Evolutionary conservation across 1,284 basidiomycete species (phyloP).

Genomic region (Trametes versicolor): DNA sequence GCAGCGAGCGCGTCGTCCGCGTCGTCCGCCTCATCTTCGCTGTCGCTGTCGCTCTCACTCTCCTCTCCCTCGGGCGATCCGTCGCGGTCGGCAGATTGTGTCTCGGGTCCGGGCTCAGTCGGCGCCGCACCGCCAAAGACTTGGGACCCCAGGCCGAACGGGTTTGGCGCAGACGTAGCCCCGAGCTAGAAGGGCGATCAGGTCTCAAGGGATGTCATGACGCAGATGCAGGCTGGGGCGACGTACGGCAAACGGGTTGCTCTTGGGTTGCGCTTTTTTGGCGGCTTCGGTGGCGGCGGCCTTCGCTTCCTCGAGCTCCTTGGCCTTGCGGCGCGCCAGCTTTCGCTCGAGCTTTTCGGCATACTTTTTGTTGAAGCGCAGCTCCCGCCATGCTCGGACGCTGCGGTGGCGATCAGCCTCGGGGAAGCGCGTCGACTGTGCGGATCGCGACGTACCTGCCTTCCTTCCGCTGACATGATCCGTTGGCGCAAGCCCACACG

Average conservation of each 20-base stretch:
- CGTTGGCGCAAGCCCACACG: slow-evolving; percentile 79
- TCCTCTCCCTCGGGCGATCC: slow-evolving; percentile 26
- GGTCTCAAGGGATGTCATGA: neutral
- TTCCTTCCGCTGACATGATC: slow-evolving; percentile 73
- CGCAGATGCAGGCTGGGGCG: neutral
- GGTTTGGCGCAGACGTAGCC: slow-evolving; percentile 42
- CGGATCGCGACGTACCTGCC: slow-evolving; percentile 54
- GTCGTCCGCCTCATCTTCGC: slow-evolving; percentile 49
- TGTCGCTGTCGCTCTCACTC: slow-evolving; percentile 31
- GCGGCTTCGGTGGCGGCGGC: slow-evolving; percentile 44
- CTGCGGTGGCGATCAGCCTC: slow-evolving; percentile 48
- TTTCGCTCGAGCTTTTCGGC: slow-evolving; percentile 72
- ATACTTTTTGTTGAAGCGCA: slow-evolving; percentile 76
- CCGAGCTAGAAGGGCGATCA: slow-evolving; percentile 28
- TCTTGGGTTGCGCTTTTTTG: slow-evolving; percentile 46
- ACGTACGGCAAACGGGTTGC: slow-evolving; percentile 79
- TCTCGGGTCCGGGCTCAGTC: slow-evolving; percentile 28
- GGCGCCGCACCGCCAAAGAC: slow-evolving; percentile 59
- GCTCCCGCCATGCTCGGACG: slow-evolving; percentile 79
- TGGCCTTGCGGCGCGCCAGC: slow-evolving; percentile 46
- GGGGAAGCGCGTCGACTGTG: neutral
- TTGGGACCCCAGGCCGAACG: slow-evolving; percentile 68
- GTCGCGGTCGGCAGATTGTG: slow-evolving; percentile 24
- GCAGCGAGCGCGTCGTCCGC: slow-evolving; percentile 56
- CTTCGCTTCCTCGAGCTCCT: slow-evolving; percentile 48